Conservation (phyloP, 257 asterid species). For the Plantago ovata region DNA sequence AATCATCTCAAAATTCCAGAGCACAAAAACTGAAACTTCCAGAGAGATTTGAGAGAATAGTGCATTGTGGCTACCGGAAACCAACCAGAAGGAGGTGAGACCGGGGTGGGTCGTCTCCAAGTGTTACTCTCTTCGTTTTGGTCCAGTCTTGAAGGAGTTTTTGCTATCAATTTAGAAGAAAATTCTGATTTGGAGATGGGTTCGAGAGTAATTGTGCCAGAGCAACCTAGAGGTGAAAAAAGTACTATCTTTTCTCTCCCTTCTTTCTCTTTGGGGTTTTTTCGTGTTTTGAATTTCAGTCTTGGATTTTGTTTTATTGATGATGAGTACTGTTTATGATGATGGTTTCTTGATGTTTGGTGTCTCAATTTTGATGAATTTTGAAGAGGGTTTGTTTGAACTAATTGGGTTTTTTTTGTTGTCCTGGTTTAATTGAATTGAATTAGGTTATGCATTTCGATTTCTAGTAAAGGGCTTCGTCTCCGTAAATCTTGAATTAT, state of each 20-base stretch:
- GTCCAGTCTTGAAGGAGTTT: conserved; percentile 66
- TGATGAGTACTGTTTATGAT: too few species aligned
- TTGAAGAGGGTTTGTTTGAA: too few species aligned
- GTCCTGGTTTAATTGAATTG: too few species aligned
- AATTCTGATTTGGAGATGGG: conserved; percentile 38
- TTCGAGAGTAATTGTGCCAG: conserved; percentile 35
- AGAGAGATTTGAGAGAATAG: neutral
- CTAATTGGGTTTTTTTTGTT: too few species aligned
- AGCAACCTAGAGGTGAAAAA: conserved; percentile 41
- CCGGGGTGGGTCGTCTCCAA: conserved; percentile 69
- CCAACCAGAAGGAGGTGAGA: conserved; percentile 47
- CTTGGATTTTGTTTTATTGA: too few species aligned
- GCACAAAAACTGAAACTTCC: neutral
- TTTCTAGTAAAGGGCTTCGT: too few species aligned
- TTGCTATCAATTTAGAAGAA: conserved; percentile 24
- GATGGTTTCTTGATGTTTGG: neutral
- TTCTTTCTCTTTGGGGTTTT: neutral
- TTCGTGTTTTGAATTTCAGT: neutral
- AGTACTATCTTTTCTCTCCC: neutral
- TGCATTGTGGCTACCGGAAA: conserved; percentile 64
- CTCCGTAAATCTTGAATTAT: too few species aligned
- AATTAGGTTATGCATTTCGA: too few species aligned
- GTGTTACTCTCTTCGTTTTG: conserved; percentile 57
- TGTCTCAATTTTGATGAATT: neutral
- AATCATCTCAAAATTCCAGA: neutral